A percentile compares a stretch with the other conserved stretches of the same genome.
phyloP scores from a whole-genome alignment of 352 stramenopile species.

The Bremia lactucae region DNA sequence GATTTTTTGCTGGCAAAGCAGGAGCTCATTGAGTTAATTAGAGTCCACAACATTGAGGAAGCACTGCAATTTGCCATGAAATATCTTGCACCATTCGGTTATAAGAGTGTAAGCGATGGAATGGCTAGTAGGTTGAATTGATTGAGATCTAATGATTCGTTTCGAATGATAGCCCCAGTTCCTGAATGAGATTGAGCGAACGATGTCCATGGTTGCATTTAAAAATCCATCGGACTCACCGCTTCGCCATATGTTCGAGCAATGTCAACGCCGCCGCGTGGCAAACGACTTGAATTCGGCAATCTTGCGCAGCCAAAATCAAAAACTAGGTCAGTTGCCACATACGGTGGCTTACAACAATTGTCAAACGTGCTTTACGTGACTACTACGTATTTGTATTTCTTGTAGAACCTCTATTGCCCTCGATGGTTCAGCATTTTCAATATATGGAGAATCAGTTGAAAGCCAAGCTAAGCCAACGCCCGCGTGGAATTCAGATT shows the following conservation, averaged over 20 bases:
- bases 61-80: conserved; percentile 64
- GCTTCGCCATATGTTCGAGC: conserved; percentile 44
- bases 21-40: conserved; percentile 75
- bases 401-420: conserved; percentile 54
- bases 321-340: conserved; percentile 46
- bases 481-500: conserved; percentile 34
- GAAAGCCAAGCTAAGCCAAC: conserved; percentile 44
- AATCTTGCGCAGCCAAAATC: conserved; percentile 59
- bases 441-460: conserved; percentile 74
- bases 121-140: neutral
- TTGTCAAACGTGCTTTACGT: conserved; percentile 3
- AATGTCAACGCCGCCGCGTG: conserved; percentile 49
- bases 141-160: neutral
- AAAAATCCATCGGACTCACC: conserved; percentile 52
- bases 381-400: neutral
- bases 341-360: neutral
- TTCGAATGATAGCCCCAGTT: conserved; percentile 38
- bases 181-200: conserved; percentile 66
- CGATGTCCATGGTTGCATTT: conserved; percentile 70
- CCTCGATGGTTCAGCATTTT: conserved; percentile 68
- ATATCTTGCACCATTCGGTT: conserved; percentile 56
- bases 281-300: conserved; percentile 68
- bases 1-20: conserved; percentile 74
- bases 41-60: conserved; percentile 42
- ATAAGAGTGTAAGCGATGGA: conserved; percentile 64